Base-by-base conservation (phyloP, 1,284 basidiomycete species). In the Athelia psychrophila region DNA sequence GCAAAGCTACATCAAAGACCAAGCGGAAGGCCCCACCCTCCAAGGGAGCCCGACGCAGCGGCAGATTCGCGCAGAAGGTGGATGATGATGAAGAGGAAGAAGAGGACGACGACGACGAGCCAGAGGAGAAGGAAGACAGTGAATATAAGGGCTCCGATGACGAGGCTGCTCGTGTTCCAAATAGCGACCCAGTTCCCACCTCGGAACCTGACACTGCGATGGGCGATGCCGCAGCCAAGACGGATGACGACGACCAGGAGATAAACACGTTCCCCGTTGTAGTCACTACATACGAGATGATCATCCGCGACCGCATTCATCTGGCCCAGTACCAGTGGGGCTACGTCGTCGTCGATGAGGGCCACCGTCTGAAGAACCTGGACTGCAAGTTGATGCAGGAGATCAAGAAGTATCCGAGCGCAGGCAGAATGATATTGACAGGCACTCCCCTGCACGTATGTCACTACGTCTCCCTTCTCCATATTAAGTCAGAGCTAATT, bases 271-370 rank as follows among this genome's bases (percentile, higher is more conserved):
- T 91, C 64, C 90, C 90, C 3, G 79, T 95, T 22, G 82, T 98
- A 18, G 70, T 97, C 23, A 98, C 95, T 15, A 96, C 93, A 5
- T 98, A 94, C 64, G 95, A 98, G 62, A 93, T 98, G 63, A 83
- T 95, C 59, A 96, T 98, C 59, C 85, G 81, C 56, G 94, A 97
- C 64, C 79, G 86, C 12, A 70, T 74, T 30, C 78, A 82, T 60
- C 75, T 96, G 30, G 72, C 79, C 3, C 78, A 79, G 48, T 87
- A 88, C 63, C 73, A 84, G 50, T 96, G 93, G 92, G 93, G 93
- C 49, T 96, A 93, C 63, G 92, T 98, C 58, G 91, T 98, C 49
- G 95, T 98, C 0, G 95, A 98, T 65, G 95, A 98, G 69, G 94
- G 95, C 0, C 95, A 98, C 67, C 78, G 95, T 22, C 69, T 98